phyloP scores from a whole-genome alignment of 2,329 filamentous ascomycete genomes.

The Fusarium sp. region DNA sequence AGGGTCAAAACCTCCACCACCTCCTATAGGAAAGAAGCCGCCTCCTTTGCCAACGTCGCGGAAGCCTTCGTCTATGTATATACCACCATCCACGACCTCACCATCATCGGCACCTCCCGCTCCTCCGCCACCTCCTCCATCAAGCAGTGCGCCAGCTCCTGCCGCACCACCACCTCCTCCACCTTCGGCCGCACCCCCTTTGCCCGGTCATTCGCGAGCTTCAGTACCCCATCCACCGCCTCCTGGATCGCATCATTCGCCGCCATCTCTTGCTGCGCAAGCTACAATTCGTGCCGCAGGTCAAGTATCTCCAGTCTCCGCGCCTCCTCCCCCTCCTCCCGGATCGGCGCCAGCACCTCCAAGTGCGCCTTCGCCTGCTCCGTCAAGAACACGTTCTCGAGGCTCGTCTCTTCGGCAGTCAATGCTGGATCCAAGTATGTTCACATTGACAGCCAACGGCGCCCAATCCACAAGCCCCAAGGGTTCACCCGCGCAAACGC shows the following conservation, averaged over 20 bases:
- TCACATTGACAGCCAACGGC: slow-evolving; percentile 78
- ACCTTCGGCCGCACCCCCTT: slow-evolving; percentile 57
- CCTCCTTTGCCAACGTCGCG: slow-evolving; percentile 72
- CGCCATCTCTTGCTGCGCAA: slow-evolving; percentile 59
- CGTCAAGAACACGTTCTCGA: slow-evolving; percentile 56
- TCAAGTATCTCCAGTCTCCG: slow-evolving; percentile 56
- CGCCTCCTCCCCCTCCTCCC: slow-evolving; percentile 53
- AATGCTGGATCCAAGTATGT: slow-evolving; percentile 81
- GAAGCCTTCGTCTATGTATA: slow-evolving; percentile 64
- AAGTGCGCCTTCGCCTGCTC: slow-evolving; percentile 57
- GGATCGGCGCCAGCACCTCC: slow-evolving; percentile 49
- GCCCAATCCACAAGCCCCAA: slow-evolving; percentile 63
- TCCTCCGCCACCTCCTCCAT: slow-evolving; percentile 58
- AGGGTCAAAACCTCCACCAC: slow-evolving; percentile 74
- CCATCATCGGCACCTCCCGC: slow-evolving; percentile 52
- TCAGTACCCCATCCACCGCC: slow-evolving; percentile 50
- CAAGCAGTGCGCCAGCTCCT: slow-evolving; percentile 58
- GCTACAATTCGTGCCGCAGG: slow-evolving; percentile 60
- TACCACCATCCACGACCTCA: slow-evolving; percentile 52
- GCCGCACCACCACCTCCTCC: slow-evolving; percentile 56
- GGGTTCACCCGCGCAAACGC: slow-evolving; percentile 51
- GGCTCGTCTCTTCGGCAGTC: slow-evolving; percentile 67
- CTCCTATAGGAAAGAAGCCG: slow-evolving; percentile 82
- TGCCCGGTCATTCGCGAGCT: slow-evolving; percentile 55
- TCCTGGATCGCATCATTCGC: slow-evolving; percentile 42